Conservation (phyloP, 2,329 filamentous ascomycete genomes). For the Cytospora chrysosperma region DNA sequence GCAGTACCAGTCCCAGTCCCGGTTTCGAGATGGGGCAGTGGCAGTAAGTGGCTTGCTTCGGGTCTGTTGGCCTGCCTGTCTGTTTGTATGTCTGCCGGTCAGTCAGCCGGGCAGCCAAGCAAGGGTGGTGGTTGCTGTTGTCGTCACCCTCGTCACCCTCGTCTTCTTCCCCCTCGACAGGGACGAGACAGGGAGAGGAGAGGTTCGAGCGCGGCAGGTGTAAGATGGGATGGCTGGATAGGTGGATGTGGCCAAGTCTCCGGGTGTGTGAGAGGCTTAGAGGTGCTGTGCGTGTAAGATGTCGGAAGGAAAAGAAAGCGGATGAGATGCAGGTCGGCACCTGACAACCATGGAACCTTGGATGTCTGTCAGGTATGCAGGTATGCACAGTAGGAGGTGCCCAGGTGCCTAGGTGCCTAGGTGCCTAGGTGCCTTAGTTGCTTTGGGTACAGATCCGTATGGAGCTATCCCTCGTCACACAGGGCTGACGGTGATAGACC, state of each 20-base stretch:
- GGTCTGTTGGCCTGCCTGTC: too few relatives aligned
- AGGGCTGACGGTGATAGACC: too few relatives aligned
- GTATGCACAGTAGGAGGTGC: too few relatives aligned
- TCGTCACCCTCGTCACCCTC: constrained; percentile 19
- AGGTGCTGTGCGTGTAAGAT: constrained; percentile 14
- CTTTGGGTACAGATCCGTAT: background rate
- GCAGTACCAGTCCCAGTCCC: background rate
- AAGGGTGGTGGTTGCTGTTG: constrained; percentile 1
- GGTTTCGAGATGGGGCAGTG: background rate
- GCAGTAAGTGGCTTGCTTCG: background rate
- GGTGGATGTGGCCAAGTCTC: constrained; percentile 13
- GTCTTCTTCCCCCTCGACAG: background rate
- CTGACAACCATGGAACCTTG: constrained; percentile 3
- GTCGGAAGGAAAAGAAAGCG: constrained; percentile 1
- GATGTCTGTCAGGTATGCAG: background rate
- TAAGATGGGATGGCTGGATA: too few relatives aligned
- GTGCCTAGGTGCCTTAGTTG: too few relatives aligned
- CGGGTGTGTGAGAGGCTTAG: constrained; percentile 21
- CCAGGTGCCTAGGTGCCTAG: too few relatives aligned
- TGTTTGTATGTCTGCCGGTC: background rate
- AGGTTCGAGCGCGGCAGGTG: constrained; percentile 3
- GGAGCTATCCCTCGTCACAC: background rate
- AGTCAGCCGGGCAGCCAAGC: background rate
- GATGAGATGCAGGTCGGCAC: constrained; percentile 8
- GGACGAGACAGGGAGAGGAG: background rate